Percentiles rank a stretch among this genome's conserved stretches.
Evolutionary conservation across 495 filamentous ascomycete genomes (phyloP).

Genomic region (Hypoxylon intermedium): DNA sequence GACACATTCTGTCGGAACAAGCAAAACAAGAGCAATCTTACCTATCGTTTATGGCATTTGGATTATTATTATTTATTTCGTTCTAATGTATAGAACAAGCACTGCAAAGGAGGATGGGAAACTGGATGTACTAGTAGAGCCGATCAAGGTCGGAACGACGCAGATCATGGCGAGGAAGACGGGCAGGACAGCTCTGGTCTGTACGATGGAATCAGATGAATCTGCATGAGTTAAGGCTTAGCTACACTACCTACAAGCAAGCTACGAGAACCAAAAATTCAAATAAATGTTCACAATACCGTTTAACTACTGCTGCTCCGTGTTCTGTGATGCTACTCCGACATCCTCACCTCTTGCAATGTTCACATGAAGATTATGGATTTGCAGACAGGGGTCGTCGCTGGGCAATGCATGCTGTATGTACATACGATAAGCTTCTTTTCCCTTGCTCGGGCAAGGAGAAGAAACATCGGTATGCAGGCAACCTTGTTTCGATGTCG

Average conservation of each 20-base stretch:
- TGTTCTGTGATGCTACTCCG: slow-evolving; percentile 5
- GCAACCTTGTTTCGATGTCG: slow-evolving; percentile 39
- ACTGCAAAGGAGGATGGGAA: slow-evolving; percentile 27
- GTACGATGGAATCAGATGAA: slow-evolving; percentile 27
- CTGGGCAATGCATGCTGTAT: neutral
- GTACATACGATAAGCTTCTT: slow-evolving; percentile 24
- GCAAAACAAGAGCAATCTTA: slow-evolving; percentile 40
- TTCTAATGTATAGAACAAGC: slow-evolving; percentile 41
- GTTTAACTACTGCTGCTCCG: neutral
- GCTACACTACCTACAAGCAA: slow-evolving; percentile 3
- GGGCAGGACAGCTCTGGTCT: slow-evolving; percentile 9
- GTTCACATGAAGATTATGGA: neutral
- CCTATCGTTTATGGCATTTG: slow-evolving; percentile 30
- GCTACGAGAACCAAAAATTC: slow-evolving; percentile 19
- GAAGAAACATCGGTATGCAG: slow-evolving; percentile 29
- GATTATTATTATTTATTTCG: slow-evolving; percentile 13
- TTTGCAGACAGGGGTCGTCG: slow-evolving; percentile 6
- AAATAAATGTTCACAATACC: neutral
- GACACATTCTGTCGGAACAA: slow-evolving; percentile 21
- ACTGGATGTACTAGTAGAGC: slow-evolving; percentile 31
- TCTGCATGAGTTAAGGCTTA: slow-evolving; percentile 19
- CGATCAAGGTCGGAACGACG: slow-evolving; percentile 7
- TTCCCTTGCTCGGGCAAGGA: slow-evolving; percentile 17
- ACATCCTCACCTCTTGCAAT: neutral
- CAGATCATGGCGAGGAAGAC: slow-evolving; percentile 12